A percentile compares a stretch with the other conserved stretches of the same genome.
Conservation (phyloP, 1,284 basidiomycete species). For the Leccinum variabile region DNA sequence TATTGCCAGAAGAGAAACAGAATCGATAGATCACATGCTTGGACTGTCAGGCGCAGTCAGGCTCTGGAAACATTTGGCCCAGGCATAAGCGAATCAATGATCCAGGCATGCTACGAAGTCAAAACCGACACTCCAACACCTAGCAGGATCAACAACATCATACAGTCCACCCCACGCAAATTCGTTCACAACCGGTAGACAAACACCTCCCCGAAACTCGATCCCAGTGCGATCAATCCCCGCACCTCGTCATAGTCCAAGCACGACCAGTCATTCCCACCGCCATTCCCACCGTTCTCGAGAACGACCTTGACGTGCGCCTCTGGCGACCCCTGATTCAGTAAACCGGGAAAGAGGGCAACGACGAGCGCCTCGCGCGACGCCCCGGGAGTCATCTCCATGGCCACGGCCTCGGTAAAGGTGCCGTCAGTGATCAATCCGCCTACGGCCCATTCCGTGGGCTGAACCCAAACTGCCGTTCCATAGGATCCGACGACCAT, state of each 20-base stretch:
- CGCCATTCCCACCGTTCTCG: conserved; percentile 36
- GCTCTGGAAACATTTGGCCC: no score
- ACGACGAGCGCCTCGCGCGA: conserved; percentile 45
- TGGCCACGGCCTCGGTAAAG: conserved; percentile 20
- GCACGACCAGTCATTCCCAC: conserved; percentile 48
- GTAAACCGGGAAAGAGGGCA: conserved; percentile 49
- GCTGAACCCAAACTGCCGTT: conserved; percentile 61
- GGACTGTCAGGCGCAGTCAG: not conserved
- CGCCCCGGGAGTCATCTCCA: conserved; percentile 16
- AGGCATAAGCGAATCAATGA: not conserved
- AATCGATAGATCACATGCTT: not conserved
- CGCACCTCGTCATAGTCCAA: conserved; percentile 57
- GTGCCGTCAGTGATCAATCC: conserved; percentile 35
- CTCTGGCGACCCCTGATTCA: conserved; percentile 24
- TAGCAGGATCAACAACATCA: not conserved
- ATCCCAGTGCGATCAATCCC: conserved; percentile 52
- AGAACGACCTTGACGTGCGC: conserved; percentile 28
- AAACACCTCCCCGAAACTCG: conserved; percentile 46
- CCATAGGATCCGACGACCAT: conserved; percentile 52
- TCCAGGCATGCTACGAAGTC: not conserved
- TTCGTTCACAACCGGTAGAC: conserved; percentile 41
- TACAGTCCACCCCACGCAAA: not conserved
- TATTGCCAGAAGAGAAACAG: not conserved
- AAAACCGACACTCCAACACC: conserved; percentile 6
- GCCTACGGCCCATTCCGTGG: conserved; percentile 41